Evolutionary conservation across 1,139 yeast species (phyloP).

Genomic region (Yarrowia galli): DNA sequence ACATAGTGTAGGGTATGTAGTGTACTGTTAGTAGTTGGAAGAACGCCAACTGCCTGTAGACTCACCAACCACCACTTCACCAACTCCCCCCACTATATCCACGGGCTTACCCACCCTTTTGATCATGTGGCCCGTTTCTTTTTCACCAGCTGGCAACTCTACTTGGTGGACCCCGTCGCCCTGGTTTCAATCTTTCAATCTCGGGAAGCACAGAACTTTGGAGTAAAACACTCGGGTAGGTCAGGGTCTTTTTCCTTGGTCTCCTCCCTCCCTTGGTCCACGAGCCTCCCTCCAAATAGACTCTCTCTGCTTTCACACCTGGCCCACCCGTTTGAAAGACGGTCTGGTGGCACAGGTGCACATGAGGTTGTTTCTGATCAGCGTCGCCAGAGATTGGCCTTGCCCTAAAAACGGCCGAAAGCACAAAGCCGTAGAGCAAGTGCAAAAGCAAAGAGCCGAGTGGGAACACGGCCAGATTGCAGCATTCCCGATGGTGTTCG

Average conservation of each 20-base stretch:
- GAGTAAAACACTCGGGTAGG: constrained; percentile 22
- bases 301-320: background rate
- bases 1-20: too few relatives aligned
- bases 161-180: background rate
- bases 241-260: constrained; percentile 8
- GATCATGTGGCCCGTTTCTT: constrained; percentile 8
- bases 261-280: too few relatives aligned
- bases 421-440: background rate
- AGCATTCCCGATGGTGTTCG: background rate
- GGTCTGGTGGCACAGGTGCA: too few relatives aligned
- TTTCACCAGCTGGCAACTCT: background rate
- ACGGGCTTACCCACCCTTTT: constrained; percentile 16
- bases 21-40: too few relatives aligned
- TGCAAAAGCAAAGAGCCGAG: background rate
- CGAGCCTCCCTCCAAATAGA: too few relatives aligned
- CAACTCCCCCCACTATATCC: background rate
- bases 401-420: background rate
- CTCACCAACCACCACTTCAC: too few relatives aligned
- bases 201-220: constrained; percentile 2
- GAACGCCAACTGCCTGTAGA: too few relatives aligned
- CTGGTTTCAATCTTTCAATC: constrained; percentile 25
- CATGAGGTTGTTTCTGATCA: constrained; percentile 13
- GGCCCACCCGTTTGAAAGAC: constrained; percentile 12
- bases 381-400: background rate
- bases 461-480: background rate